Conservation (phyloP, 176 grass and related monocot species). For the Oryza meyeriana region DNA sequence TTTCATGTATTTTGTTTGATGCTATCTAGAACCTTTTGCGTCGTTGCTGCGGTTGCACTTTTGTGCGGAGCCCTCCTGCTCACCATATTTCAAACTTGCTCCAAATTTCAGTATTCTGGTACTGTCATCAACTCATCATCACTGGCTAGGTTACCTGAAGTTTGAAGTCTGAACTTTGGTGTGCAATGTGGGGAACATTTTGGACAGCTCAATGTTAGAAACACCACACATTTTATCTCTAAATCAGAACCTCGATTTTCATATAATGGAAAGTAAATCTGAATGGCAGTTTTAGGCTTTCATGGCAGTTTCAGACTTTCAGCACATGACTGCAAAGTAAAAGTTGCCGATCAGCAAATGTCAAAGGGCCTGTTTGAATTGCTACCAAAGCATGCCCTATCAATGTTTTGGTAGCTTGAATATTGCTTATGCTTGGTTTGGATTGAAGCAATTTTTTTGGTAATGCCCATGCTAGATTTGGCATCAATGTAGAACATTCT, state of each 20-base stretch:
- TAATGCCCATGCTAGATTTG: too few species aligned
- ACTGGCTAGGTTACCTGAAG: background rate
- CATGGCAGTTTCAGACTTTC: too few species aligned
- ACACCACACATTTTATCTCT: background rate
- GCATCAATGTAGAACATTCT: too few species aligned
- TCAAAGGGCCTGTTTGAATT: too few species aligned
- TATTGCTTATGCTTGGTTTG: too few species aligned
- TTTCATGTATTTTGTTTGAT: background rate
- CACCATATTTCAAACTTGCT: background rate
- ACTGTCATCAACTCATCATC: background rate
- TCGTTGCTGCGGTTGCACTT: background rate
- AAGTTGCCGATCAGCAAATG: too few species aligned
- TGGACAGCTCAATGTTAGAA: background rate
- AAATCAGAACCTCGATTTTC: background rate
- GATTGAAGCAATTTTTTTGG: too few species aligned
- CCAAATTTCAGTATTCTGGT: background rate
- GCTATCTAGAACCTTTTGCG: background rate
- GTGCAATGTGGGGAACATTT: background rate
- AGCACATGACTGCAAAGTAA: too few species aligned
- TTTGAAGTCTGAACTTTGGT: constrained; percentile 3
- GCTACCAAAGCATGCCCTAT: too few species aligned
- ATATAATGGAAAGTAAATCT: background rate
- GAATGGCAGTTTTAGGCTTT: background rate
- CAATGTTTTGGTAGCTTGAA: too few species aligned
- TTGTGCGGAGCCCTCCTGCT: background rate